Conservation (phyloP, 2,329 filamentous ascomycete genomes). For the Alternaria triticimaculans region DNA sequence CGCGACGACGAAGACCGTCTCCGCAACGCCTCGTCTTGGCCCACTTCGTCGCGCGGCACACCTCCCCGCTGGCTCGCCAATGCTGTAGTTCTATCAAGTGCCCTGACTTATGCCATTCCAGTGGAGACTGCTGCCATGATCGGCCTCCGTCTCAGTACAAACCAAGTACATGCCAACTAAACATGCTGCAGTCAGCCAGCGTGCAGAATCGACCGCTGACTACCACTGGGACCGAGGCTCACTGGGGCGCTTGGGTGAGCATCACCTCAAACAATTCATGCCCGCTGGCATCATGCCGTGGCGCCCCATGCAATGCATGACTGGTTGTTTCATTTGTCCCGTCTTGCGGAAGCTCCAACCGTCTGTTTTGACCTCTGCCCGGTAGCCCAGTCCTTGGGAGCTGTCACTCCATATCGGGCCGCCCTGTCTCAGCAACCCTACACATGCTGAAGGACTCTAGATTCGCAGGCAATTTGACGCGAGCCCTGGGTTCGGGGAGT, state of each 20-base stretch:
- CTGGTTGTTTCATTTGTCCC: conserved; percentile 1
- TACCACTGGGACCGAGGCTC: not conserved
- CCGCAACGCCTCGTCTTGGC: not conserved
- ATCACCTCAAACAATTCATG: conserved; percentile 4
- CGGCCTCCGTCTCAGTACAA: not conserved
- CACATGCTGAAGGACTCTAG: not conserved
- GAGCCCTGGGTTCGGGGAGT: not conserved
- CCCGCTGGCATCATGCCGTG: conserved; percentile 2
- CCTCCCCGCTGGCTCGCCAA: not conserved
- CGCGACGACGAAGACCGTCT: conserved; percentile 4
- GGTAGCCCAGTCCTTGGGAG: conserved; percentile 12
- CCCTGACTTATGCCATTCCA: not conserved
- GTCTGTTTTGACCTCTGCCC: conserved; percentile 3
- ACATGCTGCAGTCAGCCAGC: not conserved
- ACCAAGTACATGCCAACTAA: not conserved
- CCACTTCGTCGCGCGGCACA: not conserved
- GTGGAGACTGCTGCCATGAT: not conserved
- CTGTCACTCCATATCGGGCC: conserved; percentile 10
- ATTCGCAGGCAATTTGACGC: not conserved
- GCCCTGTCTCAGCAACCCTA: conserved; percentile 7
- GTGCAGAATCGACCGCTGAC: not conserved
- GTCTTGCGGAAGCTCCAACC: not conserved
- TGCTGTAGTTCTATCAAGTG: not conserved
- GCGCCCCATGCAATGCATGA: conserved; percentile 7
- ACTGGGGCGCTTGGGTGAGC: not conserved